Base-by-base conservation (phyloP, 306 rosid species). In the Begonia masoniana region DNA sequence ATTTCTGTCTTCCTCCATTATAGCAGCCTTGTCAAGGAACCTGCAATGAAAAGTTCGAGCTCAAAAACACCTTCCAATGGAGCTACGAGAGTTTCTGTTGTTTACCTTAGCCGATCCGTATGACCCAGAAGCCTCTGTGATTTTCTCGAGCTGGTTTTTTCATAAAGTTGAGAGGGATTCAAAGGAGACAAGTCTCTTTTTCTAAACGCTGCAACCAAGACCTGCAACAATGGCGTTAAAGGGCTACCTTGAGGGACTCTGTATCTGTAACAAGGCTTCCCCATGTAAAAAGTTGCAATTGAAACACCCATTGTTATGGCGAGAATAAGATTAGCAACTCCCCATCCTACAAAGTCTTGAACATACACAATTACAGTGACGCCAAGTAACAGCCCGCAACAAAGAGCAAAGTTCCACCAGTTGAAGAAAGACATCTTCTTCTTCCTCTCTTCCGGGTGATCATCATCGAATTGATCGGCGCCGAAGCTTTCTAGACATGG, bases 401-500 rank as follows among this genome's bases (percentile, higher is more conserved):
- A 50, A 50, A 50, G 16, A 9, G 50, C 23, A 81, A 72, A 74
- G 61, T 57, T 87, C 96, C 96, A 87, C 96, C 96, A 87, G 42
- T 87, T 87, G 79, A 87, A 87, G 59, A 65, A 87, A 3, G 96
- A 80, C 96, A 87, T 80, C 72, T 83, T 87, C 57, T 80, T 78
- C 17, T 45, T 64, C 50, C 87, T 76, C 52, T 87, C 96, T 54
- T 66, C 68, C 1, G 43, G 15, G 58, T 83, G 76, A 23, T 78
- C 78, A 21, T 83, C 96, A 15, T 87, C 96, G 46, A 87, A 87
- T 50, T 87, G 96, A 43, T 87, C 96, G 10, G 96, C 96, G 53
- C 96, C 96, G 23, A 87, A 78, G 74, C 96, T 83, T 72, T 87
- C 89, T 55, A 83, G 53, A 2, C 94, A 74, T 6, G 96, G 96